These are phyloP conservation scores for Phytopythium aichiense DNA, from an alignment of 352 stramenopile species.

Conservation along the genomic window DNA sequence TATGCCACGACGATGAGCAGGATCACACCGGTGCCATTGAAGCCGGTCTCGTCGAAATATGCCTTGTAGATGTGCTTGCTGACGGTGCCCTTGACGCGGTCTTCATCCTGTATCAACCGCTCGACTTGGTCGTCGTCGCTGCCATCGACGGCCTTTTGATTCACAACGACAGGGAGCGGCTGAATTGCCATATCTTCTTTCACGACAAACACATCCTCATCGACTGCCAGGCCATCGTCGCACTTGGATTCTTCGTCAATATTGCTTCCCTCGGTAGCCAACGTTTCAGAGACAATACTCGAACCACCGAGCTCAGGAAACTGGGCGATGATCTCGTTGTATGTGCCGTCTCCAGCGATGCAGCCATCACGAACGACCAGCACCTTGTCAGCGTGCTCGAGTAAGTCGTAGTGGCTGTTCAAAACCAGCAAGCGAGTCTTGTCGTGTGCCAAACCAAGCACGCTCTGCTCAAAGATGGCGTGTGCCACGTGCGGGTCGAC, in stretches of 20 bases:
- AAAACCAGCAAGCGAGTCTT: conserved; percentile 89
- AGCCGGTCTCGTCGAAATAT: conserved; percentile 26
- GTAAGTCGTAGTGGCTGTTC: conserved; percentile 89
- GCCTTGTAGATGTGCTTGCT: conserved; percentile 10
- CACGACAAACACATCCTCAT: too few relatives aligned
- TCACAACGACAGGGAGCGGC: too few relatives aligned
- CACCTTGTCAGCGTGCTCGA: conserved; percentile 39
- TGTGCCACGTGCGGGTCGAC: conserved; percentile 93
- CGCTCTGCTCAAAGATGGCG: conserved; percentile 87
- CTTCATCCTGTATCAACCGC: conserved; percentile 24
- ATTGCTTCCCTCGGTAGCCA: too few relatives aligned
- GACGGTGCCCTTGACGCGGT: conserved; percentile 16
- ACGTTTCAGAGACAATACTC: too few relatives aligned
- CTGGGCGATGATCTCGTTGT: conserved; percentile 42
- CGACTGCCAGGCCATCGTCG: too few relatives aligned
- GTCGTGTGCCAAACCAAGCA: conserved; percentile 40
- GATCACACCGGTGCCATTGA: conserved; percentile 15
- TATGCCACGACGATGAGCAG: background rate
- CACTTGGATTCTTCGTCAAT: background rate
- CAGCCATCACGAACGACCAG: conserved; percentile 60
- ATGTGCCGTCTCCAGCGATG: conserved; percentile 73
- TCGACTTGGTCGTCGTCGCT: background rate
- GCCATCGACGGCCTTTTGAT: background rate
- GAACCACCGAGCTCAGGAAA: conserved; percentile 6
- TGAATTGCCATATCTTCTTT: too few relatives aligned